Base-by-base conservation (phyloP, 495 filamentous ascomycete genomes). In the Annulohypoxylon stygium region DNA sequence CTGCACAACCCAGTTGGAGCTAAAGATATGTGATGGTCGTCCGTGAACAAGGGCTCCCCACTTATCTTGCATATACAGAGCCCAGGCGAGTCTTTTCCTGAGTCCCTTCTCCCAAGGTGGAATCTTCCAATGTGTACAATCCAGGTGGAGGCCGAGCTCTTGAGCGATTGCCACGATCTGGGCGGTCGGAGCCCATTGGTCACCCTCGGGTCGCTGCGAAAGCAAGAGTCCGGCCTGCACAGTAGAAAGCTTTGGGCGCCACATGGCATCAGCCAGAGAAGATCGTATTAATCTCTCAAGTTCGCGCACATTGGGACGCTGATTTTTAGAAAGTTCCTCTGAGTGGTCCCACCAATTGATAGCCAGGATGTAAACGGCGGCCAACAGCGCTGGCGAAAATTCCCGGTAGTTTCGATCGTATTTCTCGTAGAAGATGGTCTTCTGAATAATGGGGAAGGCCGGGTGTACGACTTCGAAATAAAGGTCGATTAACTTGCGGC, bases 401-500 rank as follows among this genome's bases (percentile, higher is more conserved):
- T 92, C 89, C 20, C 88, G 88, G 74, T 93, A 88, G 26, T 92
- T 90, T 25, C 91, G 89, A 23, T 89, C 85, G 76, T 97, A 93
- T 72, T 94, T 92, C 73, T 97, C 93, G 73, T 93, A 89, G 77
- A 97, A 97, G 37, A 94, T 88, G 69, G 90, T 88, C 82, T 97
- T 95, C 75, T 97, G 91, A 58, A 97, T 83, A 67, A 99, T 93
- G 36, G 95, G 95, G 74, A 97, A 97, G 66, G 88, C 93, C 0
- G 94, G 95, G 79, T 98, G 96, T 51, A 98, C 90, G 61, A 93
- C 86, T 60, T 90, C 87, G 75, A 97, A 97, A 84, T 95, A 99
- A 59, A 97, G 86, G 67, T 95, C 92, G 58, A 98, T 89, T 78
- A 97, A 77, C 10, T 89, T 89, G 64, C 90, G 88, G 47, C 94